A percentile compares a stretch with the other conserved stretches of the same genome.
Evolutionary conservation across 768 basidiomycete species (phyloP).

Genomic region (Trichaptum fuscoviolaceum): DNA sequence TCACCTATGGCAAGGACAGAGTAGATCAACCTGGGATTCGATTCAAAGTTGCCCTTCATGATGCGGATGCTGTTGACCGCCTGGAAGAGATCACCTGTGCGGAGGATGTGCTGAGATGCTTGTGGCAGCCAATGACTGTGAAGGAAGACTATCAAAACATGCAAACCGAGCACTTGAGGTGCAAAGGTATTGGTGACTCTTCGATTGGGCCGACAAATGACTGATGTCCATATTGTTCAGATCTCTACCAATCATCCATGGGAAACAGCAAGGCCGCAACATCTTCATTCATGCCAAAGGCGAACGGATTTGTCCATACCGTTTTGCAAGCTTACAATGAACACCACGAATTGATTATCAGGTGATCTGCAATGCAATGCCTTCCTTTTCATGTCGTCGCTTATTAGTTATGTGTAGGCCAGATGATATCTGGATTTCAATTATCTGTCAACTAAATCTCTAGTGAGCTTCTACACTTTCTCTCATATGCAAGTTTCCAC

Average conservation of each 20-base stretch:
- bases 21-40: neutral
- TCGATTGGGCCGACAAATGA: neutral
- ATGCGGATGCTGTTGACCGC: neutral
- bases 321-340: slow-evolving; percentile 28
- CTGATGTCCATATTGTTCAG: neutral
- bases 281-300: slow-evolving; percentile 6
- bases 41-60: neutral
- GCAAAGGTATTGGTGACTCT: neutral
- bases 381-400: neutral
- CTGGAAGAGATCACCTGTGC: neutral
- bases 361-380: slow-evolving; percentile 11
- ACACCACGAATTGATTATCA: slow-evolving; percentile 34
- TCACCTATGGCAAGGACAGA: too few species aligned
- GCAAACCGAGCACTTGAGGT: neutral
- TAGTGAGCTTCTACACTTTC: slow-evolving; percentile 10
- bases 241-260: neutral
- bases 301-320: slow-evolving; percentile 32
- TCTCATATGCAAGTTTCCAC: neutral
- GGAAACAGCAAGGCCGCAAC: neutral
- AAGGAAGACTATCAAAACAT: neutral
- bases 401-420: slow-evolving; percentile 20
- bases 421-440: slow-evolving; percentile 46
- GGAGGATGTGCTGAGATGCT: neutral
- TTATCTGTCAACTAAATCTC: slow-evolving; percentile 33
- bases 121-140: neutral